phyloP scores from a whole-genome alignment of 805 yeast species.

The Saccharomycopsis schoenii region DNA sequence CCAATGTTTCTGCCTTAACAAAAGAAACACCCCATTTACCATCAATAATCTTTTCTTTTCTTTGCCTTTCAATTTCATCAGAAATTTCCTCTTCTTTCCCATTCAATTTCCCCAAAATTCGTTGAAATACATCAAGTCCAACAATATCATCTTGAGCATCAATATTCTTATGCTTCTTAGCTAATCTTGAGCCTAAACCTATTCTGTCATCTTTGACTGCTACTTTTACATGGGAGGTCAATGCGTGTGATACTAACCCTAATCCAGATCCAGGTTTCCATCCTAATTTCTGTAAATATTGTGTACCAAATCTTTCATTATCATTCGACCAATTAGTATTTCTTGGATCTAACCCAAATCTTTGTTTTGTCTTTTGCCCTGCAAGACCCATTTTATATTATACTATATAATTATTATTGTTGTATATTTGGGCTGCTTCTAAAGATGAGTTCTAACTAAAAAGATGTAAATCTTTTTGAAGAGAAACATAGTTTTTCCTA shows the following conservation, averaged over 20 bases:
- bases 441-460: background rate
- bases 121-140: constrained; percentile 88
- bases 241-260: constrained; percentile 59
- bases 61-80: constrained; percentile 57
- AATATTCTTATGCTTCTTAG: constrained; percentile 47
- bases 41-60: constrained; percentile 59
- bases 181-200: constrained; percentile 83
- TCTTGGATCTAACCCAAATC: constrained; percentile 88
- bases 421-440: background rate
- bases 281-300: constrained; percentile 71
- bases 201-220: constrained; percentile 68
- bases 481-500: background rate
- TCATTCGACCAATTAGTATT: constrained; percentile 93
- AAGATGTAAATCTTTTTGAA: background rate
- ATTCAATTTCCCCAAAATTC: constrained; percentile 78
- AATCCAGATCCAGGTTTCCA: constrained; percentile 91
- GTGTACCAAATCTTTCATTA: constrained; percentile 75
- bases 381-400: constrained; percentile 59
- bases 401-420: background rate
- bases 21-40: constrained; percentile 87
- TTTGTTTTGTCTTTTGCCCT: constrained; percentile 67
- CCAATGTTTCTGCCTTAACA: constrained; percentile 72
- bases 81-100: constrained; percentile 67
- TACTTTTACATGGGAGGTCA: constrained; percentile 77
- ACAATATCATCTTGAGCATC: constrained; percentile 77